Percentiles rank a stretch among this genome's conserved stretches.
These are phyloP conservation scores for Yamadazyma laniorum DNA, from an alignment of 805 yeast genomes.

Conservation along the genomic window DNA sequence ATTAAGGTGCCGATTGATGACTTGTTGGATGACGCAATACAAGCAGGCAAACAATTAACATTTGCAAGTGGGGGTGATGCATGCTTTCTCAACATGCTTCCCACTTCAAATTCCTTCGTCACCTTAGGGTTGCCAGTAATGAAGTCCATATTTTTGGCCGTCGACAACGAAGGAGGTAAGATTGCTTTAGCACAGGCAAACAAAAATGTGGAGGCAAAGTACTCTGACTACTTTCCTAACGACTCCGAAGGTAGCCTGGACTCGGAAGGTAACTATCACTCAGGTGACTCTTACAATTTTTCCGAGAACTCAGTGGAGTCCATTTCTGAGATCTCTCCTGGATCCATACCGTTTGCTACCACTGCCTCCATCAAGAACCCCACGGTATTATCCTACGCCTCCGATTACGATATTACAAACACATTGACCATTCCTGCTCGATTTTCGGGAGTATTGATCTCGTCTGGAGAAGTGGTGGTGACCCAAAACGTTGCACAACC, in stretches of 20 bases:
- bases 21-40: slow-evolving; percentile 41
- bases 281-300: background rate
- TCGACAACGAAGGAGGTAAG: slow-evolving; percentile 55
- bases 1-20: slow-evolving; percentile 51
- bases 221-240: slow-evolving; percentile 10
- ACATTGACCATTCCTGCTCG: slow-evolving; percentile 15
- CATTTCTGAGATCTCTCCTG: slow-evolving; percentile 9
- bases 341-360: slow-evolving; percentile 14
- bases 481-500: slow-evolving; percentile 12
- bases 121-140: slow-evolving; percentile 61
- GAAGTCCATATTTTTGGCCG: slow-evolving; percentile 53
- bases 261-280: background rate
- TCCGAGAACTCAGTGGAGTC: slow-evolving; percentile 1
- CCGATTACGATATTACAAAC: slow-evolving; percentile 2
- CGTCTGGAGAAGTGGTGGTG: slow-evolving; percentile 26
- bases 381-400: slow-evolving; percentile 8
- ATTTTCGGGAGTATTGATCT: slow-evolving; percentile 18
- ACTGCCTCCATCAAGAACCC: background rate
- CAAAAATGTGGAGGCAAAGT: slow-evolving; percentile 12
- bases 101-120: slow-evolving; percentile 50
- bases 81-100: slow-evolving; percentile 53
- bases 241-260: background rate
- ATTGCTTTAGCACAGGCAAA: slow-evolving; percentile 58
- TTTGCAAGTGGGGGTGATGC: slow-evolving; percentile 57
- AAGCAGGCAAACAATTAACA: slow-evolving; percentile 34